phyloP scores from a whole-genome alignment of 768 basidiomycete species.

The Psilocybe azurescens region DNA sequence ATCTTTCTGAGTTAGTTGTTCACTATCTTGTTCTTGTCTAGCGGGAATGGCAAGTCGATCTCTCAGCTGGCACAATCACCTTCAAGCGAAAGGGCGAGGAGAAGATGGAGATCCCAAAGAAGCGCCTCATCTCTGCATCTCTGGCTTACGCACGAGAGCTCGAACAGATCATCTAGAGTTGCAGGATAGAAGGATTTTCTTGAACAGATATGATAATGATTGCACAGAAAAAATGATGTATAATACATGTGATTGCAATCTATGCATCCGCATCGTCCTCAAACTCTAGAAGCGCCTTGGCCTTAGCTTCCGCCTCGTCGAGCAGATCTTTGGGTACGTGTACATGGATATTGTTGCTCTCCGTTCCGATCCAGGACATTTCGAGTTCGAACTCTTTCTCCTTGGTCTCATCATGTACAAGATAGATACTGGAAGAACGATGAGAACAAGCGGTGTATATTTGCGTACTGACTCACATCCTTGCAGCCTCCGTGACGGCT shows the following conservation, averaged over 20 bases:
- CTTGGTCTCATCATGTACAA: slow-evolving; percentile 97
- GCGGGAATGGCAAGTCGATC: slow-evolving; percentile 87
- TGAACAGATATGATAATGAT: slow-evolving; percentile 19
- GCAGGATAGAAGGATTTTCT: slow-evolving; percentile 10
- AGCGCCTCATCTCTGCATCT: slow-evolving; percentile 80
- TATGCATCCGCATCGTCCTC: slow-evolving; percentile 42
- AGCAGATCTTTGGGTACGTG: slow-evolving; percentile 86
- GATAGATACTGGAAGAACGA: slow-evolving; percentile 74
- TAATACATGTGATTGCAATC: slow-evolving; percentile 17
- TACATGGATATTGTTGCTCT: slow-evolving; percentile 79
- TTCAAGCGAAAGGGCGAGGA: slow-evolving; percentile 87
- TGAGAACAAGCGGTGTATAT: neutral
- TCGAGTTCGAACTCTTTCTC: slow-evolving; percentile 99
- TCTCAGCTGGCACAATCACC: slow-evolving; percentile 68
- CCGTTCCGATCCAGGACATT: slow-evolving; percentile 93
- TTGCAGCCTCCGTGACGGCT: slow-evolving; percentile 90
- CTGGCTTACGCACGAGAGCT: slow-evolving; percentile 85
- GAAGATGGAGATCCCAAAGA: slow-evolving; percentile 83
- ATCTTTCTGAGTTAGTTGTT: slow-evolving; percentile 8
- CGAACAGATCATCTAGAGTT: slow-evolving; percentile 83
- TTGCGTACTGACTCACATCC: slow-evolving; percentile 71
- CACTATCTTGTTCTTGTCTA: slow-evolving; percentile 32
- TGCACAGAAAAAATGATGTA: slow-evolving; percentile 18
- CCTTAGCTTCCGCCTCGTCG: slow-evolving; percentile 85
- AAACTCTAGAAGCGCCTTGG: slow-evolving; percentile 81